A percentile compares a stretch with the other conserved stretches of the same genome.
phyloP scores from a whole-genome alignment of 345 rosid genomes.

The Arabidopsis thaliana region DNA sequence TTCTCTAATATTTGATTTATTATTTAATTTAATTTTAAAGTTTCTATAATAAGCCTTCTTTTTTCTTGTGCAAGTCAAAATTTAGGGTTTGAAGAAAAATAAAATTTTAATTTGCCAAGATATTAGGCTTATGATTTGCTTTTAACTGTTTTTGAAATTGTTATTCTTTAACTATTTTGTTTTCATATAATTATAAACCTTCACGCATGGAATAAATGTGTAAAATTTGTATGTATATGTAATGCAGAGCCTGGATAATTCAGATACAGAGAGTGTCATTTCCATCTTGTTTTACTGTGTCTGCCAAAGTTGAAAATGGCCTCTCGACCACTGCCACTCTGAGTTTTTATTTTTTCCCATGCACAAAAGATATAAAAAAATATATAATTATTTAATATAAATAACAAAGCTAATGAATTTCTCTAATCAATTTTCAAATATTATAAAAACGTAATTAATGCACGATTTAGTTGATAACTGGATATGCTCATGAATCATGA shows the following conservation, averaged over 20 bases:
- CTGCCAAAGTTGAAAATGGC: slow-evolving; percentile 45
- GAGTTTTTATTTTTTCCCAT: slow-evolving; percentile 11
- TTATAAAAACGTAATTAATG: slow-evolving; percentile 8
- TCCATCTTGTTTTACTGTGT: slow-evolving; percentile 45
- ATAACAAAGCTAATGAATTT: not conserved
- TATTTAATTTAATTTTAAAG: no score
- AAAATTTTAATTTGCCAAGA: no score
- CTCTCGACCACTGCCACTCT: slow-evolving; percentile 39
- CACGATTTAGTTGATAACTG: not conserved
- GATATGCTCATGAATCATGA: slow-evolving; percentile 27
- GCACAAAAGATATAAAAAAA: not conserved
- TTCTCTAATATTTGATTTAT: no score
- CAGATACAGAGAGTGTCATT: slow-evolving; percentile 41
- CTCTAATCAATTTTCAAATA: not conserved
- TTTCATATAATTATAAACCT: no score
- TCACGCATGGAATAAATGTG: slow-evolving; percentile 27
- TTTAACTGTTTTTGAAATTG: no score
- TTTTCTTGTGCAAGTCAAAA: no score
- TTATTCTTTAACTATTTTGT: no score
- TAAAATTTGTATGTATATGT: slow-evolving; percentile 8
- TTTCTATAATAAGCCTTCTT: no score
- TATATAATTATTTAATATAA: not conserved
- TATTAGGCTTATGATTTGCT: no score
- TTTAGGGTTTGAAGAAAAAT: no score
- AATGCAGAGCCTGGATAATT: slow-evolving; percentile 41